Percentiles rank a stretch among this genome's conserved stretches.
These are phyloP conservation scores for Piper longum DNA, from an alignment of 164 flowering plant genomes.

Conservation along the genomic window DNA sequence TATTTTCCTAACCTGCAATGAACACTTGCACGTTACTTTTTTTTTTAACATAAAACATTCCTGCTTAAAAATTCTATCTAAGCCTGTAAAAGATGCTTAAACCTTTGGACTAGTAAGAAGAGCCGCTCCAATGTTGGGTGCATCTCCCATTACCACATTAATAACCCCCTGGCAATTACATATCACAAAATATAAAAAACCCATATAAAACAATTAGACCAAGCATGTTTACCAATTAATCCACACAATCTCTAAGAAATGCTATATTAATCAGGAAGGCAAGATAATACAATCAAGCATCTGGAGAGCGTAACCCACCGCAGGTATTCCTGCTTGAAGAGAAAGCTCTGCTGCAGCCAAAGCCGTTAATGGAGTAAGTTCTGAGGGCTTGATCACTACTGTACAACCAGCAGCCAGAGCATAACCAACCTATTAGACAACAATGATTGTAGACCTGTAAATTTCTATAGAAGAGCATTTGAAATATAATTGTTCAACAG, in stretches of 20 bases:
- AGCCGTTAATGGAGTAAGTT: slow-evolving; percentile 92
- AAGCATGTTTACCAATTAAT: neutral
- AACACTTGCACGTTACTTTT: too few species aligned
- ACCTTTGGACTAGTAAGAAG: slow-evolving; percentile 80
- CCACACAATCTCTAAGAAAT: neutral
- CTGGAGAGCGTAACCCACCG: slow-evolving; percentile 28
- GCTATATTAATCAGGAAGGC: neutral
- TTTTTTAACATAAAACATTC: neutral
- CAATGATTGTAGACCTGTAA: slow-evolving; percentile 1
- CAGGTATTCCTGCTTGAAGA: slow-evolving; percentile 95
- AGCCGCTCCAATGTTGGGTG: slow-evolving; percentile 80
- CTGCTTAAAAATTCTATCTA: neutral
- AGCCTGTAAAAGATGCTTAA: neutral
- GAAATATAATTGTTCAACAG: neutral
- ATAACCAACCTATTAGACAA: slow-evolving; percentile 67
- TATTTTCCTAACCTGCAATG: slow-evolving; percentile 69
- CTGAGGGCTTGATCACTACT: slow-evolving; percentile 92
- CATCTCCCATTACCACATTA: slow-evolving; percentile 95
- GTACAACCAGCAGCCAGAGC: slow-evolving; percentile 99
- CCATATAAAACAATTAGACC: neutral
- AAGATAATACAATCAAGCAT: neutral
- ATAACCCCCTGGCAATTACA: slow-evolving; percentile 50
- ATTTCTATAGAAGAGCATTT: neutral
- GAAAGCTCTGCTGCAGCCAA: slow-evolving; percentile 94
- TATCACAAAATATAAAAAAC: neutral